phyloP scores from a whole-genome alignment of 73 alveolate species.

The Paramecium biaurelia region DNA sequence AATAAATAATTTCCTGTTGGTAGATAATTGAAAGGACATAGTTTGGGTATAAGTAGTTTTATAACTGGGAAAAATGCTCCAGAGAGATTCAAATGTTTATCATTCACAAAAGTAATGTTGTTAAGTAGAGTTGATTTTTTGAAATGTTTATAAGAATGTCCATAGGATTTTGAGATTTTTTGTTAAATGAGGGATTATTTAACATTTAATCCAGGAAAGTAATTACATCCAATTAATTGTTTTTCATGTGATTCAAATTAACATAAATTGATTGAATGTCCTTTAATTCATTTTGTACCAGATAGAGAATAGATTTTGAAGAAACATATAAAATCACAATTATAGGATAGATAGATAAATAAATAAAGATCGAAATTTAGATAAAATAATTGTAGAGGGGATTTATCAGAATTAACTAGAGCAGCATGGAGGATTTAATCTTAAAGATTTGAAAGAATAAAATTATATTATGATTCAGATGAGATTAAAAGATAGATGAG shows the following conservation, averaged over 20 bases:
- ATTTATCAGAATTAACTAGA: not conserved
- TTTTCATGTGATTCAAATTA: slow-evolving; percentile 40
- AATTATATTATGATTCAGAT: not conserved
- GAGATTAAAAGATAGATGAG: not conserved
- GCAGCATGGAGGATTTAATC: not conserved
- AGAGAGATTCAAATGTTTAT: not conserved
- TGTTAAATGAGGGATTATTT: slow-evolving; percentile 29
- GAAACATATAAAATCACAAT: not conserved
- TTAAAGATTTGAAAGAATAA: not conserved
- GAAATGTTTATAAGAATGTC: not conserved
- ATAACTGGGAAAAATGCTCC: not conserved
- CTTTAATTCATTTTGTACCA: slow-evolving; percentile 56
- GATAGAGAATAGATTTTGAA: slow-evolving; percentile 13
- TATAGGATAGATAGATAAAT: not conserved
- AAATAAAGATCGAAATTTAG: not conserved
- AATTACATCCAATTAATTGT: not conserved
- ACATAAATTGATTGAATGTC: slow-evolving; percentile 53
- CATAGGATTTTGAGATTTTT: slow-evolving; percentile 21
- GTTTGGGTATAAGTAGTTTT: slow-evolving; percentile 41
- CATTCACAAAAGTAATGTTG: not conserved
- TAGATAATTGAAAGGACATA: not conserved
- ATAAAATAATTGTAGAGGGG: not conserved
- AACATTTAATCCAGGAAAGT: not conserved
- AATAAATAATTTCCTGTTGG: not conserved
- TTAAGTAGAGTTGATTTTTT: slow-evolving; percentile 16